These are phyloP conservation scores for Diddensiella santjacobensis DNA, from an alignment of 805 yeast genomes.

Conservation along the genomic window DNA sequence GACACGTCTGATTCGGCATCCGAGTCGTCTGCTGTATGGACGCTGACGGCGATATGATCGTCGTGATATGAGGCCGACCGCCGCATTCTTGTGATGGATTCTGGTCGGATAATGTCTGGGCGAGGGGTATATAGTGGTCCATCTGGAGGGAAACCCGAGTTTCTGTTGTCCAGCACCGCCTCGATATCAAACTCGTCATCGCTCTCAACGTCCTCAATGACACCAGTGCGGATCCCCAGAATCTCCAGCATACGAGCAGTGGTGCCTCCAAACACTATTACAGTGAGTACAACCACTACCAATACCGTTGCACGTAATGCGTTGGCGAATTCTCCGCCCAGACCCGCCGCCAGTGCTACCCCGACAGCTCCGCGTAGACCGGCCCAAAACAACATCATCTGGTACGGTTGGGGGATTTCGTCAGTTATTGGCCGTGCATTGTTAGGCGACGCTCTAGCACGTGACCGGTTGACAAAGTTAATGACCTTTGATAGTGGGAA, in stretches of 20 bases:
- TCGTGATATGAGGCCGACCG: constrained; percentile 22
- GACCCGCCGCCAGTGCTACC: constrained; percentile 96
- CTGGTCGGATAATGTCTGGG: constrained; percentile 5
- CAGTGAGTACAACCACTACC: constrained; percentile 95
- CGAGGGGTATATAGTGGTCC: constrained; percentile 1
- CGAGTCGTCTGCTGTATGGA: constrained; percentile 26
- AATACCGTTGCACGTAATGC: constrained; percentile 89
- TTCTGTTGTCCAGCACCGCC: constrained; percentile 33
- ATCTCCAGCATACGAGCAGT: constrained; percentile 98
- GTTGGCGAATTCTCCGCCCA: constrained; percentile 89
- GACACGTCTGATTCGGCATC: constrained; percentile 36
- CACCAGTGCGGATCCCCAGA: constrained; percentile 87
- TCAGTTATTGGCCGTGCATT: constrained; percentile 48
- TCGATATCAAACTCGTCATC: constrained; percentile 97
- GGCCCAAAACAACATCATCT: constrained; percentile 99
- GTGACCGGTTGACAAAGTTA: constrained; percentile 69
- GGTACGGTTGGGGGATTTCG: constrained; percentile 92
- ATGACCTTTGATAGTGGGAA: constrained; percentile 86
- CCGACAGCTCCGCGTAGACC: constrained; percentile 99
- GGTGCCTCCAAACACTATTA: constrained; percentile 95
- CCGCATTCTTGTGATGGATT: constrained; percentile 11
- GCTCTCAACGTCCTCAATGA: constrained; percentile 72
- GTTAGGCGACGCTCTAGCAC: constrained; percentile 42
- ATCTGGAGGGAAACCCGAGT: neutral
- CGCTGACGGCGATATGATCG: neutral